These are phyloP conservation scores for Xylariaceae sp. DNA, from an alignment of 2,329 filamentous ascomycete species.

Conservation along the genomic window DNA sequence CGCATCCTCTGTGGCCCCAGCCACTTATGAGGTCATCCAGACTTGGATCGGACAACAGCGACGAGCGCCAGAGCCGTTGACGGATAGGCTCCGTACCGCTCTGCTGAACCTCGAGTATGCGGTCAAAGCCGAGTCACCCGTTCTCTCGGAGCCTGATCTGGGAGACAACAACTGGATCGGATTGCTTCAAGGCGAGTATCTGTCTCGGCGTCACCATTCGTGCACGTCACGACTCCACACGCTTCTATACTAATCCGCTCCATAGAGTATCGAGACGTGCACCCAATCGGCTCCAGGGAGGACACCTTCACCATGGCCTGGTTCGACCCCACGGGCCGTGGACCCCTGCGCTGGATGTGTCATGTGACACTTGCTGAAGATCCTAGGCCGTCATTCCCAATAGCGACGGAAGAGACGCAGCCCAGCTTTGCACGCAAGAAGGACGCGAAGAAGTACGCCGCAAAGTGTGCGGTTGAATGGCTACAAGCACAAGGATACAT, in stretches of 20 bases:
- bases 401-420: conserved; percentile 19
- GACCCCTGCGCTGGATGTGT: conserved; percentile 25
- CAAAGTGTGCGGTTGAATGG: conserved; percentile 44
- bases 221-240: neutral
- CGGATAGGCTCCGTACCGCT: conserved; percentile 37
- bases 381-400: conserved; percentile 18
- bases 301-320: conserved; percentile 24
- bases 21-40: conserved; percentile 25
- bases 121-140: conserved; percentile 11
- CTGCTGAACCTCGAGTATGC: conserved; percentile 39
- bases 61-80: conserved; percentile 37
- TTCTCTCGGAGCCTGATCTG: conserved; percentile 25
- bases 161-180: conserved; percentile 39
- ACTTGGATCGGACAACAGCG: conserved; percentile 36
- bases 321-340: conserved; percentile 6
- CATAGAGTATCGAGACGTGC: conserved; percentile 33
- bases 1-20: conserved; percentile 10
- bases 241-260: conserved; percentile 24
- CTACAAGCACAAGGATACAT: conserved; percentile 34
- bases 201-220: conserved; percentile 11
- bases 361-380: conserved; percentile 28
- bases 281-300: conserved; percentile 9
- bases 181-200: conserved; percentile 36
- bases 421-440: conserved; percentile 47
- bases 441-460: conserved; percentile 52